Evolutionary conservation across 352 stramenopile genomes (phyloP).

Genomic region (Phytophthora constricta): DNA sequence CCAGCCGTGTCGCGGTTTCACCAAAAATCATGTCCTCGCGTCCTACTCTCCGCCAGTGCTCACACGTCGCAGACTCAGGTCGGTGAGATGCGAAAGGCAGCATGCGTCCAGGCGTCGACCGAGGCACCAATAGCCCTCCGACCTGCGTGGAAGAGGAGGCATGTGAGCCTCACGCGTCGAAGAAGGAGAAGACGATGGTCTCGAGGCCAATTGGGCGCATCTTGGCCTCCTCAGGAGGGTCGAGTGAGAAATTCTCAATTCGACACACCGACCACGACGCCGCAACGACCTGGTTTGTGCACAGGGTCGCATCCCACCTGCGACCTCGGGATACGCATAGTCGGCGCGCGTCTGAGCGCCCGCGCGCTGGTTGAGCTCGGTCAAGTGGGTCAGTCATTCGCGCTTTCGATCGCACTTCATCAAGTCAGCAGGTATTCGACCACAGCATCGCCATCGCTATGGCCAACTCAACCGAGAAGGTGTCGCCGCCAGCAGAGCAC

Average conservation of each 20-base stretch:
- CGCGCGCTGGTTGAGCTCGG: no score
- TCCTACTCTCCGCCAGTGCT: slow-evolving; percentile 2
- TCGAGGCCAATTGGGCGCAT: not conserved
- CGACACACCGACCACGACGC: slow-evolving; percentile 5
- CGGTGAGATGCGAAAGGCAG: not conserved
- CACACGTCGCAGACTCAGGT: slow-evolving; percentile 22
- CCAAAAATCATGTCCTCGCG: slow-evolving; percentile 15
- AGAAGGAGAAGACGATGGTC: no score
- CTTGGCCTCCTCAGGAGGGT: not conserved
- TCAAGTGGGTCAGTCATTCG: slow-evolving; percentile 22
- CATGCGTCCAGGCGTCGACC: not conserved
- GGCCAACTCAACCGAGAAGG: slow-evolving; percentile 26
- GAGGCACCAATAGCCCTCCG: no score
- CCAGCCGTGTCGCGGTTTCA: slow-evolving; percentile 15
- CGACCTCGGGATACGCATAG: slow-evolving; percentile 20
- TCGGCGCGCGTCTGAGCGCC: not conserved
- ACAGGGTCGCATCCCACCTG: slow-evolving; percentile 4
- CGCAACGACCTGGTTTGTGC: slow-evolving; percentile 9
- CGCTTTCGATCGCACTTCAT: slow-evolving; percentile 17
- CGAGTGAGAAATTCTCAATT: slow-evolving; percentile 11
- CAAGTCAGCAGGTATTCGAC: no score
- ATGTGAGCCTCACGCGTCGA: no score
- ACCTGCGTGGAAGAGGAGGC: no score
- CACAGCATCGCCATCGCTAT: slow-evolving; percentile 6
- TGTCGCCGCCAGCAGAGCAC: slow-evolving; percentile 12